Percentiles rank a stretch among this genome's conserved stretches.
These are phyloP conservation scores for Penicillium corylophilum DNA, from an alignment of 2,329 filamentous ascomycete genomes.

Conservation along the genomic window DNA sequence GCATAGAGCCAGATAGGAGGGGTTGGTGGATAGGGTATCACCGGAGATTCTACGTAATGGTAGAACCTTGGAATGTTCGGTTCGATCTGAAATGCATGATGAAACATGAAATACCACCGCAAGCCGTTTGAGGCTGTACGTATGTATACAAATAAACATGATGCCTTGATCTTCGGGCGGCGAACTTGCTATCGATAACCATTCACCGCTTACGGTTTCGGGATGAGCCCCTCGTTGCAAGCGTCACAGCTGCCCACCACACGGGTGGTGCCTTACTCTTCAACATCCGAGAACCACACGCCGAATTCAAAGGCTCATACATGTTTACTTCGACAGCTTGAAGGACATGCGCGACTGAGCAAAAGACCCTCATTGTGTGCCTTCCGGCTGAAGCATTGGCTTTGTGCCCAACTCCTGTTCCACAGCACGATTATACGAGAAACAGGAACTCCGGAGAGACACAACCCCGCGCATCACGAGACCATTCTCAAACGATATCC, in stretches of 20 bases:
- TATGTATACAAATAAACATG: too few species aligned
- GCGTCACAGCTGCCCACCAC: conserved; percentile 14
- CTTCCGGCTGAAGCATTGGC: neutral
- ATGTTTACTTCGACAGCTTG: neutral
- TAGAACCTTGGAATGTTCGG: neutral
- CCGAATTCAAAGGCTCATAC: neutral
- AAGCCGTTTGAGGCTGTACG: neutral
- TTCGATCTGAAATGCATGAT: neutral
- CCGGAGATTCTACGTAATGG: neutral
- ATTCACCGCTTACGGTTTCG: conserved; percentile 14
- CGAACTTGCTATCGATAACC: conserved; percentile 22
- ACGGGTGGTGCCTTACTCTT: conserved; percentile 2
- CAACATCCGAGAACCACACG: conserved; percentile 1
- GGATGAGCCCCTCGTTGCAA: conserved; percentile 22
- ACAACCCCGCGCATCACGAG: neutral
- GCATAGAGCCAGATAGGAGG: neutral
- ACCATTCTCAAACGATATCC: neutral
- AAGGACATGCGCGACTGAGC: neutral
- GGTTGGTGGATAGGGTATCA: neutral
- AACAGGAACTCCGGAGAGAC: neutral
- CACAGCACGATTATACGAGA: neutral
- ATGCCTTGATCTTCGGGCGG: neutral
- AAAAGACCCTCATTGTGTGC: neutral
- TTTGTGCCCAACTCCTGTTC: neutral
- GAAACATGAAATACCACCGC: neutral